These are phyloP conservation scores for Hippophae tibetana DNA, from an alignment of 306 rosid genomes.

Conservation along the genomic window DNA sequence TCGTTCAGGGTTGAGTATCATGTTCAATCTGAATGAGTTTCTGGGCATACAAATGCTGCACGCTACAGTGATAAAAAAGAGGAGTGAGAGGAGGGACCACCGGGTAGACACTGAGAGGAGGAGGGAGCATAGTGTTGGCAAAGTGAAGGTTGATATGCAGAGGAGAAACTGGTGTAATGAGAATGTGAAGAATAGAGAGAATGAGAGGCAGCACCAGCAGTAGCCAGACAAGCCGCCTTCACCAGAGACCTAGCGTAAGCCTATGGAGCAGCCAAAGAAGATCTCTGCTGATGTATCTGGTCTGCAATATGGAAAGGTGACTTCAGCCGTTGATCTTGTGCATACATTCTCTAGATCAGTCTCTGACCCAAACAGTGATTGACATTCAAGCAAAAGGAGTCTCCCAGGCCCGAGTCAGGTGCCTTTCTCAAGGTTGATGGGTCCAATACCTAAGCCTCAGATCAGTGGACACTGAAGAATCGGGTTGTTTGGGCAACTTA, in stretches of 20 bases:
- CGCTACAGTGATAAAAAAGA: slow-evolving; percentile 41
- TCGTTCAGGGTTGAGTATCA: slow-evolving; percentile 52
- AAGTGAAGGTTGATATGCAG: slow-evolving; percentile 34
- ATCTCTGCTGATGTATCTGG: slow-evolving; percentile 33
- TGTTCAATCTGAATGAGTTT: slow-evolving; percentile 42
- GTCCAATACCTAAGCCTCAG: slow-evolving; percentile 73
- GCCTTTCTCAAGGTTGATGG: slow-evolving; percentile 86
- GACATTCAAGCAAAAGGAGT: slow-evolving; percentile 42
- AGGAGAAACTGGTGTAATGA: slow-evolving; percentile 70
- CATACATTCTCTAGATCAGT: slow-evolving; percentile 84
- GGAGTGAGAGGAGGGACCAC: slow-evolving; percentile 52
- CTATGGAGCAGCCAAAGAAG: slow-evolving; percentile 53
- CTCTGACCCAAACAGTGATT: slow-evolving; percentile 60
- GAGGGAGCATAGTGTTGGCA: too few species aligned
- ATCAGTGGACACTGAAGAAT: slow-evolving; percentile 66
- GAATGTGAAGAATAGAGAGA: slow-evolving; percentile 44
- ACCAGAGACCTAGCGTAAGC: slow-evolving; percentile 93
- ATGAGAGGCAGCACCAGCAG: slow-evolving; percentile 48
- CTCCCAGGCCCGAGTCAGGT: slow-evolving; percentile 45
- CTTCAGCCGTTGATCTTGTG: slow-evolving; percentile 91
- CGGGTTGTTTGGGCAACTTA: slow-evolving; percentile 13
- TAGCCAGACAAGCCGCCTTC: slow-evolving; percentile 57
- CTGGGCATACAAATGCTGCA: slow-evolving; percentile 33
- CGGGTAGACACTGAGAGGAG: slow-evolving; percentile 41
- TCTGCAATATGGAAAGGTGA: slow-evolving; percentile 51